Evolutionary conservation across 495 filamentous ascomycete species (phyloP).

Genomic region (Viridothelium virens): DNA sequence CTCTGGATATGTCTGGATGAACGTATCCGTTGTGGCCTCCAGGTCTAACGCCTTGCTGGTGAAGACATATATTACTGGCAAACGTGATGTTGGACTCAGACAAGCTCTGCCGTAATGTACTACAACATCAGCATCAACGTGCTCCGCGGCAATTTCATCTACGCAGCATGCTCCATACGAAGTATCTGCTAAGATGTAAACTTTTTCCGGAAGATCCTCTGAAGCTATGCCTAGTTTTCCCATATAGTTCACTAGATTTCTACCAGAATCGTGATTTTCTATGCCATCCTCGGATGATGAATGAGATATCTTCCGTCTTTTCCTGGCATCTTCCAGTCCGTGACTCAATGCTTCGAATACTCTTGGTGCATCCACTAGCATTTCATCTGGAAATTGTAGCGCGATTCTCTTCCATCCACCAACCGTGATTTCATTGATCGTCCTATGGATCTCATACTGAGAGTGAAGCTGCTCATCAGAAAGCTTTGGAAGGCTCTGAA

Average conservation of each 20-base stretch:
- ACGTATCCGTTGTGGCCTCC: constrained; percentile 49
- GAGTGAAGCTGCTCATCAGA: constrained; percentile 64
- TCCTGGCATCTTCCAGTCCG: constrained; percentile 44
- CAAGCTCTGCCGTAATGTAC: constrained; percentile 94
- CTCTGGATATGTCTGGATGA: constrained; percentile 60
- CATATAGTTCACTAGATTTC: neutral
- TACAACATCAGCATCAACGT: constrained; percentile 81
- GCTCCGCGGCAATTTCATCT: constrained; percentile 93
- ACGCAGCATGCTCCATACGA: constrained; percentile 97
- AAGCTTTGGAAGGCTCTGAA: constrained; percentile 28
- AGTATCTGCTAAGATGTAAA: constrained; percentile 90
- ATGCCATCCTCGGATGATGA: constrained; percentile 8
- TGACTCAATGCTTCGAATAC: constrained; percentile 62
- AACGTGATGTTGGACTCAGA: constrained; percentile 76
- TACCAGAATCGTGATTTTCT: constrained; percentile 1
- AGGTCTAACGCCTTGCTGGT: constrained; percentile 60
- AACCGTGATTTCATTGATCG: constrained; percentile 61
- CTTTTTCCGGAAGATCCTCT: constrained; percentile 35
- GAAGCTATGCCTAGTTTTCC: constrained; percentile 4
- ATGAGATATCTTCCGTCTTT: constrained; percentile 9
- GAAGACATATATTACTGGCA: constrained; percentile 91
- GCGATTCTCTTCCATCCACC: constrained; percentile 70
- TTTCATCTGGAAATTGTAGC: constrained; percentile 88
- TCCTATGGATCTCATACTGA: constrained; percentile 81
- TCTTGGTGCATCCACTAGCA: constrained; percentile 76